phyloP scores from a whole-genome alignment of 1,139 yeast species.

The Geotrichum carabidarum region DNA sequence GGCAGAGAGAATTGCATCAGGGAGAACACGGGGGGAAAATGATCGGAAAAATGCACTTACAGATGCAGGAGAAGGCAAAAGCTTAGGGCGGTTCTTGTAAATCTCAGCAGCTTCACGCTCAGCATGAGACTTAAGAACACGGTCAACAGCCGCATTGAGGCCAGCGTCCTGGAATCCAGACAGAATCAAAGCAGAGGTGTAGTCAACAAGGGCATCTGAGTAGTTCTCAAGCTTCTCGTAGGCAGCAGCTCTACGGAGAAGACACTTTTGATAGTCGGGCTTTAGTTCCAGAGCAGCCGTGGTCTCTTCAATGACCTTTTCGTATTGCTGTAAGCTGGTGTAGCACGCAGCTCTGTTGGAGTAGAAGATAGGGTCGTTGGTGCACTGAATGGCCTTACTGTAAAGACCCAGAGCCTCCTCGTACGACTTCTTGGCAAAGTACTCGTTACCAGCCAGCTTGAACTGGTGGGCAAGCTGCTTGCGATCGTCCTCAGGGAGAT shows the following conservation, averaged over 20 bases:
- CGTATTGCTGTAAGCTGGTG: conserved; percentile 71
- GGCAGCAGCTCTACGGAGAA: conserved; percentile 65
- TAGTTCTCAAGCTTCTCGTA: conserved; percentile 74
- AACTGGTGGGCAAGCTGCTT: conserved; percentile 69
- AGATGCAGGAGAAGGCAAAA: conserved; percentile 81
- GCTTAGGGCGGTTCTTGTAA: conserved; percentile 48
- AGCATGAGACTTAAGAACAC: conserved; percentile 54
- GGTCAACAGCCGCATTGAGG: conserved; percentile 77
- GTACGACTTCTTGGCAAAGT: conserved; percentile 57
- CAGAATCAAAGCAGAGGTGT: conserved; percentile 58
- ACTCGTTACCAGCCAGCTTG: conserved; percentile 85
- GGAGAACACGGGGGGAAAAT: conserved; percentile 41
- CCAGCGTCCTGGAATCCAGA: conserved; percentile 62
- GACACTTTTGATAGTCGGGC: conserved; percentile 87
- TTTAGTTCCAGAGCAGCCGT: conserved; percentile 77
- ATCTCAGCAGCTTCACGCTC: conserved; percentile 48
- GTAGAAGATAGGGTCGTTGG: conserved; percentile 80
- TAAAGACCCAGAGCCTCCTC: conserved; percentile 72
- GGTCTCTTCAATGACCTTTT: conserved; percentile 81
- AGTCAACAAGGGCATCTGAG: conserved; percentile 85
- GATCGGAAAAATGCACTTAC: conserved; percentile 84
- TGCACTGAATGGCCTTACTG: conserved; percentile 65
- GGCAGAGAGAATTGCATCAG: conserved; percentile 43
- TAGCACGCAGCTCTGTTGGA: conserved; percentile 96
- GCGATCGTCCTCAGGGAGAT: conserved; percentile 50